phyloP scores from a whole-genome alignment of 106 monocot species.

The Dendrobium nobile region DNA sequence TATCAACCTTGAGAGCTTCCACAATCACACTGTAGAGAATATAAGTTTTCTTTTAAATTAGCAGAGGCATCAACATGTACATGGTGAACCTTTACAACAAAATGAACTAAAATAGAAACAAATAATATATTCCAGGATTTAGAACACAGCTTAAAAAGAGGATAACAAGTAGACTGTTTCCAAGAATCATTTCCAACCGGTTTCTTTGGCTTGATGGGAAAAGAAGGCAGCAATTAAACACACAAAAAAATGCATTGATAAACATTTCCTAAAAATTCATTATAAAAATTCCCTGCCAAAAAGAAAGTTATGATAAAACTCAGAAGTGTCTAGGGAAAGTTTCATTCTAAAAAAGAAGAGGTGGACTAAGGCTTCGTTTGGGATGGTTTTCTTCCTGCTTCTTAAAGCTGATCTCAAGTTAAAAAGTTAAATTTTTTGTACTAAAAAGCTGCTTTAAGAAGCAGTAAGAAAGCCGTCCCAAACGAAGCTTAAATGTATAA shows the following conservation, averaged over 20 bases:
- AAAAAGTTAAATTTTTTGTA: too few species aligned
- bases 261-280: background rate
- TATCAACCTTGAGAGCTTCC: conserved; percentile 54
- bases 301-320: background rate
- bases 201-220: background rate
- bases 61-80: background rate
- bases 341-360: background rate
- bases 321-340: background rate
- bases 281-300: background rate
- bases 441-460: too few species aligned
- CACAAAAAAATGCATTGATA: background rate
- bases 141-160: background rate
- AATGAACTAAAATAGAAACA: background rate
- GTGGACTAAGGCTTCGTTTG: too few species aligned
- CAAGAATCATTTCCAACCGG: background rate
- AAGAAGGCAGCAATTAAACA: background rate
- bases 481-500: background rate
- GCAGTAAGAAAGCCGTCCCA: too few species aligned
- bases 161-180: background rate
- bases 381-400: too few species aligned
- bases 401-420: too few species aligned
- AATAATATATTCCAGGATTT: background rate
- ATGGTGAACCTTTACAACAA: background rate
- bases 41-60: background rate
- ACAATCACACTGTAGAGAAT: conserved; percentile 35